Base-by-base conservation (phyloP, 192 early-diverging fungal species). In the Mortierella antarctica region DNA sequence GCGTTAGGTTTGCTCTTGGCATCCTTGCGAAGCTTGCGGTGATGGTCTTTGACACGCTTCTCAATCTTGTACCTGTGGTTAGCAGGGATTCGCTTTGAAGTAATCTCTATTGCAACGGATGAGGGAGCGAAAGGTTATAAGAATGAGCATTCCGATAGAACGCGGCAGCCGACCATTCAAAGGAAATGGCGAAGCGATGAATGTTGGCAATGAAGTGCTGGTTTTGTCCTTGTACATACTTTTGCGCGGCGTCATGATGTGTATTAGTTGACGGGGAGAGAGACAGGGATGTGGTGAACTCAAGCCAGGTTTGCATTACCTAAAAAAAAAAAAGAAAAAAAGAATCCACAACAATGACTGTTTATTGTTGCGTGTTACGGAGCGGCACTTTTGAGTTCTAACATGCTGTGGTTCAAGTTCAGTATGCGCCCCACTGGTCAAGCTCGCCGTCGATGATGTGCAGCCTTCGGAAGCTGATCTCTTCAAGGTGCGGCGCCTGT, bases 11-110 rank as follows among this genome's bases (percentile, higher is more conserved):
- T 85, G 41, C 71, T 79, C 82, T 87, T 91, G 55, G 84, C 81
- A 44, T 84, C 83, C 67, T 74, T 89, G 64, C 79, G 82, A 56
- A 84, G 71, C 67, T 91, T 91, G 51, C 89, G 83, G 57, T 86
- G 82, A 77, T 91, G 90, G 67, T 91, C 88, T 40, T 76, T 77
- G 21, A 89, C 85, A 69, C 84, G 86, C 71, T 85, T 84, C 61
- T 84, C 83, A 58, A 89, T 91, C 73, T 86, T 91, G 67, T 91
- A 90, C 54, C 86, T 81, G 70, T 87, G 84, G 60, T 86, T 78
- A 50, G 83, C 82, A 56, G 87, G 70, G 64, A 87, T 73, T 67
- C 90, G 85, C 70, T 91, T 91, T 8, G 87, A 88, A 51, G 87
- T 77, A 46, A 76, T 50, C 62, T 89, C 90, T 91, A 65, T 58